Evolutionary conservation across 108 stramenopile species (phyloP).

Genomic region (Poteriospumella lacustris): DNA sequence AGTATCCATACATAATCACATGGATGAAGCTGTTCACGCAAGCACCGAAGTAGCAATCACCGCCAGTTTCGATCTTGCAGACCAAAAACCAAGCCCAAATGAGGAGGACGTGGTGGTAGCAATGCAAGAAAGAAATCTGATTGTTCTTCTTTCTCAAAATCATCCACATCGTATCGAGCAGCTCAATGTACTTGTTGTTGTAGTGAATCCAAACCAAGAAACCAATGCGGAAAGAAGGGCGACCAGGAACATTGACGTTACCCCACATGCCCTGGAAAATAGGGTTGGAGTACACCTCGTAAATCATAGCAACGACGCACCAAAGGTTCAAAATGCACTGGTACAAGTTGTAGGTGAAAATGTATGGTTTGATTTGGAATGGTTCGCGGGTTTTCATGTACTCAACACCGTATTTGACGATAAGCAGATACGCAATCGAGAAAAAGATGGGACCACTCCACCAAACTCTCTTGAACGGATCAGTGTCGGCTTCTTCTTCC

Average conservation of each 20-base stretch:
- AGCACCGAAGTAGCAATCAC: conserved; percentile 25
- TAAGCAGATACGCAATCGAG: conserved; percentile 12
- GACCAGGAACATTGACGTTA: neutral
- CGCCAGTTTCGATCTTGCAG: neutral
- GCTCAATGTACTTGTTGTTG: conserved; percentile 32
- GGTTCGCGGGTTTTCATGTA: neutral
- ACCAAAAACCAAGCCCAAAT: conserved; percentile 28
- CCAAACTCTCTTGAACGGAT: conserved; percentile 23
- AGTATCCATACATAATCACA: conserved; percentile 38
- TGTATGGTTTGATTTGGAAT: conserved; percentile 30
- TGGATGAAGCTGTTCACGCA: conserved; percentile 30
- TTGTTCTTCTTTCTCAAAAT: conserved; percentile 13
- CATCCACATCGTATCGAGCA: conserved; percentile 34
- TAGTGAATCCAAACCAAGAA: conserved; percentile 31
- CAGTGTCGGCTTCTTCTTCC: neutral
- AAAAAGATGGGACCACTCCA: conserved; percentile 30
- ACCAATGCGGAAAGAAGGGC: neutral
- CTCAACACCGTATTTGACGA: conserved; percentile 11
- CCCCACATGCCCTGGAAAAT: conserved; percentile 9
- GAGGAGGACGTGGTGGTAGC: conserved; percentile 28
- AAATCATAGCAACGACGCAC: conserved; percentile 19
- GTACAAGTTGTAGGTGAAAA: conserved; percentile 28
- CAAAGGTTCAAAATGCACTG: conserved; percentile 22
- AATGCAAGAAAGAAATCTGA: conserved; percentile 32
- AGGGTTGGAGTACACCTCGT: conserved; percentile 27